Evolutionary conservation across 2,329 filamentous ascomycete genomes (phyloP), one percentile per base, ranked within the genome.

Genomic region (Hymenoscyphus infarciens): DNA sequence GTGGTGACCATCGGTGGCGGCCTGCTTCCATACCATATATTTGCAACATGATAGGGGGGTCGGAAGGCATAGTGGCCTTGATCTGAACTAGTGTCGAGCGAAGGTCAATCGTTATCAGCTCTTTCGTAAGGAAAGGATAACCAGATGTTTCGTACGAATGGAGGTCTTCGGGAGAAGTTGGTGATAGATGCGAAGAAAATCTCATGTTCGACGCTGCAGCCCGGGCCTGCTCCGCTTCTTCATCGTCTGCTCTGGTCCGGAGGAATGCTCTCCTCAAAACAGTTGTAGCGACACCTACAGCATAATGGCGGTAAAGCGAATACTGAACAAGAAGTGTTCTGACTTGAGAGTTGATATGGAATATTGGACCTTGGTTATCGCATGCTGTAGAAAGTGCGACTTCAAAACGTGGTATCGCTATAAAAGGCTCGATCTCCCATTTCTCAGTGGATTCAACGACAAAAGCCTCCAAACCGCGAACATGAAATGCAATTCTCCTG

Each of bases 231-330:
- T 75, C 53, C 59, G 73, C 67, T 64, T 82, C 81, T 33, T 75
- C 76, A 25, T 77, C 63, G 63, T 83, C 81, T 29, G 75, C 77
- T 42, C 77, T 76, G 0, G 83, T 82, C 63, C 77, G 80, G 74
- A 85, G 75, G 66, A 93, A 90, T 0, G 89, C 88, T 71, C 86
- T 87, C 60, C 83, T 82, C 27, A 99, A 75, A 2, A 96, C 91
- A 73, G 87, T 87, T 27, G 83, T 79, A 8, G 94, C 95, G 64
- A 98, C 87, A 0, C 92, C 90, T 29, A 96, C 82, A 0, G 93
- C 89, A 73, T 97, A 99, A 73, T 97, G 93, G 3, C 93, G 88
- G 74, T 96, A 97, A 0, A 99, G 83, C 0, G 96, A 99, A 73
- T 98, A 98, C 58, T 96, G 89, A 7, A 96, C 72, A 64, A 91